Percentiles rank a stretch among this genome's conserved stretches.
These are phyloP conservation scores for Talinum fruticosum DNA, from an alignment of 148 eudicot genomes.

Conservation along the genomic window DNA sequence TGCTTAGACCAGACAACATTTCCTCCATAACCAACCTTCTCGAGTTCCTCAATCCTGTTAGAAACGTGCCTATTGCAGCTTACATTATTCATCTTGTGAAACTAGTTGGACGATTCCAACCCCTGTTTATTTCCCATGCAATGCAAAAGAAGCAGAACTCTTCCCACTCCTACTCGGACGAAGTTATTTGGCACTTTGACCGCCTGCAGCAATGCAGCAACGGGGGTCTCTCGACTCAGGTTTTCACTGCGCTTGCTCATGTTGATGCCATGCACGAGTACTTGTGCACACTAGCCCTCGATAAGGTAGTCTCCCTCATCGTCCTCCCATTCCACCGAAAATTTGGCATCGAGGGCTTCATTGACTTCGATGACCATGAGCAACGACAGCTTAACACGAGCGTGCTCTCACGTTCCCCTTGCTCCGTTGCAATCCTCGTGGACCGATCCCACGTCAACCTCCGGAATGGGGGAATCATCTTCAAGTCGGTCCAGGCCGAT, in stretches of 20 bases:
- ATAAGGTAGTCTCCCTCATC: conserved; percentile 30
- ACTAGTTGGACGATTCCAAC: conserved; percentile 29
- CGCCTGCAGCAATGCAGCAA: conserved; percentile 9
- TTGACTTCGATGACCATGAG: conserved; percentile 24
- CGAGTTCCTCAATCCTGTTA: conserved; percentile 12
- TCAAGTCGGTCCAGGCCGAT: not conserved
- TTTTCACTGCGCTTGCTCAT: conserved; percentile 33
- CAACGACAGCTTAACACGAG: conserved; percentile 30
- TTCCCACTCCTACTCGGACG: conserved; percentile 21
- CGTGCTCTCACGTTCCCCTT: conserved; percentile 32
- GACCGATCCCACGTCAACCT: conserved; percentile 28
- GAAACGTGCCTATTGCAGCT: conserved; percentile 27
- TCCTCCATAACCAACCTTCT: conserved; percentile 32
- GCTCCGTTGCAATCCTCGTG: conserved; percentile 36
- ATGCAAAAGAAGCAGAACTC: conserved; percentile 23
- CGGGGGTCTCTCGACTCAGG: conserved; percentile 21
- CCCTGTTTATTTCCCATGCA: conserved; percentile 40
- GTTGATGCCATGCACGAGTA: conserved; percentile 39
- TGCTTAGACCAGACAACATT: conserved; percentile 32
- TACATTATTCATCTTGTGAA: conserved; percentile 39
- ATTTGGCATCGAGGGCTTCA: conserved; percentile 29
- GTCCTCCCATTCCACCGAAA: conserved; percentile 41
- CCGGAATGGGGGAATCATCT: not conserved
- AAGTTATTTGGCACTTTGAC: conserved; percentile 29
- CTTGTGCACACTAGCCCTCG: conserved; percentile 35